A percentile compares a stretch with the other conserved stretches of the same genome.
phyloP scores from a whole-genome alignment of 352 stramenopile genomes.

The Pythium aristosporum region DNA sequence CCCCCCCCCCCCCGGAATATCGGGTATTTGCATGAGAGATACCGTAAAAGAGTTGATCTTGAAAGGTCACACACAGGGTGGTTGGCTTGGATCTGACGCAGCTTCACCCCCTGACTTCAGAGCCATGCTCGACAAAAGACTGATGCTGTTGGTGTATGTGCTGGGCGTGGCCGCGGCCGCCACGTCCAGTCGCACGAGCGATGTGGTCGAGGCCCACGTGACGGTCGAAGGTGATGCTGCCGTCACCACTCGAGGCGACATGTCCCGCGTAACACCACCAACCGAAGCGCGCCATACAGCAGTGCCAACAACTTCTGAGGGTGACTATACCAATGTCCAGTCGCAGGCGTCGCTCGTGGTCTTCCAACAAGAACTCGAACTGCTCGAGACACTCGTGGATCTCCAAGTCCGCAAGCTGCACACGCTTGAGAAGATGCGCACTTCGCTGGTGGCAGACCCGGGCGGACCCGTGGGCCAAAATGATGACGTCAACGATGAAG shows the following conservation, averaged over 20 bases:
- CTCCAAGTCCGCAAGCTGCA: slow-evolving; percentile 21
- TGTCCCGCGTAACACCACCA: neutral
- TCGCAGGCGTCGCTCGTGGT: slow-evolving; percentile 12
- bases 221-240: neutral
- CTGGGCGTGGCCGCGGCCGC: neutral
- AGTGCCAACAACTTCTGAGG: too few species aligned
- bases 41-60: neutral
- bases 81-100: neutral
- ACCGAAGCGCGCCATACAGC: neutral
- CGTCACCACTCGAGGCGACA: too few species aligned
- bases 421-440: slow-evolving; percentile 20
- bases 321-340: neutral
- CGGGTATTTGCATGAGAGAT: too few species aligned
- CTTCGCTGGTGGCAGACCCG: neutral
- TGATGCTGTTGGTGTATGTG: neutral
- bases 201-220: slow-evolving; percentile 8
- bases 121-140: neutral
- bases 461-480: neutral
- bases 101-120: neutral
- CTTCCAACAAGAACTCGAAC: slow-evolving; percentile 23
- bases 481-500: neutral
- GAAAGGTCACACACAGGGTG: neutral
- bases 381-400: slow-evolving; percentile 15
- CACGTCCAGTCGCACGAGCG: neutral
- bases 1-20: too few species aligned